Evolutionary conservation across 345 rosid genomes (phyloP), one percentile per base, ranked within the genome.

Genomic region (Clarkia xantiana): DNA sequence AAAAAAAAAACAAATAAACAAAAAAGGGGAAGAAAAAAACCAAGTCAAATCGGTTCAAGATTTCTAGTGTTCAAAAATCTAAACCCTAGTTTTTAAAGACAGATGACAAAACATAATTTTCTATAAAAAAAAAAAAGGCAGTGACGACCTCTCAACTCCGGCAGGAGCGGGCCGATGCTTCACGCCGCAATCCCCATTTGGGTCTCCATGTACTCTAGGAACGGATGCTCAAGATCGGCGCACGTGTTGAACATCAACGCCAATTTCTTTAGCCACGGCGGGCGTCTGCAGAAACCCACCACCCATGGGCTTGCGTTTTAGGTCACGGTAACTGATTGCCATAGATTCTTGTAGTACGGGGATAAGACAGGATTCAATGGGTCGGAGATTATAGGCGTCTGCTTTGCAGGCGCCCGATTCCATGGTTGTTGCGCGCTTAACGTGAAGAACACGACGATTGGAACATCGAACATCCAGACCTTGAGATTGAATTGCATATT

Each of bases 121-220:
- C n/a, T n/a, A n/a, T n/a, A n/a, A n/a, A n/a, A n/a, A n/a, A n/a
- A n/a, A n/a, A n/a, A n/a, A n/a, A n/a, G n/a, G n/a, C n/a, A n/a
- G n/a, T n/a, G n/a, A n/a, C n/a, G n/a, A n/a, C n/a, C n/a, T n/a
- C n/a, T n/a, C n/a, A n/a, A n/a, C 11, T 68, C 69, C 0, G 77
- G 73, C 3, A 76, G 42, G 3, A 76, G 54, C 2, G 81, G 81
- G 1, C 77, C 81, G 1, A 71, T 61, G 9, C 68, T 71, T 68
- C 75, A 72, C 3, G 64, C 71, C 4, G 75, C 75, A 47, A 66
- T 76, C 1, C n/a, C 55, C 10, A 57, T n/a, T 16, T 59, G 62
- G 8, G 43, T 23, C 0, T 51, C 44, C 0, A 71, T 6, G 44
- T 69, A 76, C 1, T 57, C 50, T 7, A 76, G 11, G 45, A 66